Percentiles rank a stretch among this genome's conserved stretches.
Evolutionary conservation across 2,329 filamentous ascomycete species (phyloP).

Genomic region (Macrophomina pseudophaseolina): DNA sequence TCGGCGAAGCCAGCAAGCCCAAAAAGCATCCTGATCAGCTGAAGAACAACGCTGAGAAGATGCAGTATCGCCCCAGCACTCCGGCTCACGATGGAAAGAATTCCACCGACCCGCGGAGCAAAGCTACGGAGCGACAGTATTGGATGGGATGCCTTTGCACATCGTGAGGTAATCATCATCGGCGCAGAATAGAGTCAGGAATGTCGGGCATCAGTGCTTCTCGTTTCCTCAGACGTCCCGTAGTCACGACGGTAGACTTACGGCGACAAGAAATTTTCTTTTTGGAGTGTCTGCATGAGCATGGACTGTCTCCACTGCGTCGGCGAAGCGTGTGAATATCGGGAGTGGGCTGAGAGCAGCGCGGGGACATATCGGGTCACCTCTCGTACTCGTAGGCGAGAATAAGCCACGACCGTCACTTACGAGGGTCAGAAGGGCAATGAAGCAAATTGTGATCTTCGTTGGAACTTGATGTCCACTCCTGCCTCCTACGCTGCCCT

Average conservation of each 20-base stretch:
- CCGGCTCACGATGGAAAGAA: not conserved
- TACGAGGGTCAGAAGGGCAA: not conserved
- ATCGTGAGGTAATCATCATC: not conserved
- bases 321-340: not conserved
- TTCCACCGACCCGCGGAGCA: not conserved
- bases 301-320: not conserved
- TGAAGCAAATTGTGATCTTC: not conserved
- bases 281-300: not conserved
- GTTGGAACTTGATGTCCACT: not conserved
- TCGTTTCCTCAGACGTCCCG: not conserved
- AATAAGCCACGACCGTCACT: not conserved
- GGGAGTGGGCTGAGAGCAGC: conserved; percentile 9
- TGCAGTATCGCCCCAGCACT: not conserved
- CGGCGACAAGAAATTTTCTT: not conserved
- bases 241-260: not conserved
- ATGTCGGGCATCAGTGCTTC: not conserved
- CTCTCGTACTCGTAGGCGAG: not conserved
- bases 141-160: conserved; percentile 10
- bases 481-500: not conserved
- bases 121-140: not conserved
- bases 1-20: not conserved
- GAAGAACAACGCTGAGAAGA: not conserved
- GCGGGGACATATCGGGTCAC: not conserved
- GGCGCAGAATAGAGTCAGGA: not conserved
- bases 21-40: not conserved